Conservation (phyloP, 352 stramenopile genomes). For the Pythium periplocum region DNA sequence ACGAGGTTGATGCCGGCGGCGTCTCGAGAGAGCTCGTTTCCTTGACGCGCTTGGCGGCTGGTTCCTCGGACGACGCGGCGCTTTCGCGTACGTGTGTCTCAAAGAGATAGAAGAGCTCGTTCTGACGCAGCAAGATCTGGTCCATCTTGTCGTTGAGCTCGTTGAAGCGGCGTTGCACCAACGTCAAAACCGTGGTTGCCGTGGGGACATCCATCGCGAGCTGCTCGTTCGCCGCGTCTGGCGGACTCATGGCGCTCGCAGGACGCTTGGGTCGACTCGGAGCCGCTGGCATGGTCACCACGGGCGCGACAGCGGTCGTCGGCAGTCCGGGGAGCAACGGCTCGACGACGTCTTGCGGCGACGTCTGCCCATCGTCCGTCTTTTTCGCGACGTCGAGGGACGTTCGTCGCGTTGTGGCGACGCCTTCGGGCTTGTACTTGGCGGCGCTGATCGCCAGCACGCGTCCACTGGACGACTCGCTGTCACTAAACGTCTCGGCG, state of each 20-base stretch:
- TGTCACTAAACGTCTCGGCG: constrained; percentile 38
- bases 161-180: constrained; percentile 70
- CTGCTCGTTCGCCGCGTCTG: too few species aligned
- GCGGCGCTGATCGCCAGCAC: constrained; percentile 1
- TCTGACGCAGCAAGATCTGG: neutral
- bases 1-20: too few species aligned
- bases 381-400: constrained; percentile 18
- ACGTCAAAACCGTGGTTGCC: constrained; percentile 41
- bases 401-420: constrained; percentile 1
- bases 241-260: constrained; percentile 9
- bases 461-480: constrained; percentile 2
- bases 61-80: constrained; percentile 17
- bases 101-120: too few species aligned
- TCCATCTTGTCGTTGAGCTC: constrained; percentile 72
- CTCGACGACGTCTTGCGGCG: neutral
- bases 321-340: neutral
- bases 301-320: neutral
- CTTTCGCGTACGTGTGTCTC: neutral
- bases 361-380: constrained; percentile 7
- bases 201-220: constrained; percentile 12
- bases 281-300: neutral
- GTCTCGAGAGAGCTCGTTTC: too few species aligned
- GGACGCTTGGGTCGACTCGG: constrained; percentile 17
- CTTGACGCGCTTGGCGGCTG: constrained; percentile 11
- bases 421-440: constrained; percentile 15